Percentiles rank a stretch among this genome's conserved stretches.
Evolutionary conservation across 2,329 filamentous ascomycete species (phyloP).

Genomic region (Raffaelea arxii): DNA sequence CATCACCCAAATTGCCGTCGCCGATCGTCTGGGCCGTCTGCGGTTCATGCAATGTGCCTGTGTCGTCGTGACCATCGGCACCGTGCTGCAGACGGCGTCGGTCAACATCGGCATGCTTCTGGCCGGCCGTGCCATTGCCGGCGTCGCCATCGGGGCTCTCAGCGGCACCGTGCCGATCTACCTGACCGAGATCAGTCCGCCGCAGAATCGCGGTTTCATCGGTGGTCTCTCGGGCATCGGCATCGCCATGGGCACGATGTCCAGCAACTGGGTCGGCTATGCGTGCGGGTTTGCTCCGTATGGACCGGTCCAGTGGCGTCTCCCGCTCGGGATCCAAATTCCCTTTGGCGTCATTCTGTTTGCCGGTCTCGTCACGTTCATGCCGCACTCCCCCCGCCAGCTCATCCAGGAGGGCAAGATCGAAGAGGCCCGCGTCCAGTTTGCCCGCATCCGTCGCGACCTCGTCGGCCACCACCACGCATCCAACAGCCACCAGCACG

Average conservation of each 20-base stretch:
- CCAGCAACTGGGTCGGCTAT: constrained; percentile 48
- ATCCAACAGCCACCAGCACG: no score
- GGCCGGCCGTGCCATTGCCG: constrained; percentile 36
- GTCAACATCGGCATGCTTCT: constrained; percentile 46
- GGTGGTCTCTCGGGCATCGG: constrained; percentile 44
- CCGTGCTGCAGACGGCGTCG: constrained; percentile 41
- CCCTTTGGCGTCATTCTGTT: constrained; percentile 47
- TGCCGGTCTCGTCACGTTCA: constrained; percentile 41
- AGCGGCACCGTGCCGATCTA: constrained; percentile 45
- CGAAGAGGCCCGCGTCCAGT: constrained; percentile 37
- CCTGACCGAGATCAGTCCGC: constrained; percentile 42
- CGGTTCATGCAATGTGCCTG: constrained; percentile 45
- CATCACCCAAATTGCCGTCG: constrained; percentile 40
- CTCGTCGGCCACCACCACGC: constrained; percentile 26
- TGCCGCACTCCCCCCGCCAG: constrained; percentile 44
- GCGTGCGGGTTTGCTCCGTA: constrained; percentile 44
- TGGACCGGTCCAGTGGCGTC: constrained; percentile 42
- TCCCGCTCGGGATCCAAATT: constrained; percentile 44
- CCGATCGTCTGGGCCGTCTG: constrained; percentile 41
- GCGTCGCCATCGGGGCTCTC: constrained; percentile 36
- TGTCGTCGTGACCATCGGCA: constrained; percentile 43
- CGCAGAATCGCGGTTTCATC: constrained; percentile 38
- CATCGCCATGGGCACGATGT: constrained; percentile 45
- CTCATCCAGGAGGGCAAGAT: constrained; percentile 38
- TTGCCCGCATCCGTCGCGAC: constrained; percentile 36